These are phyloP conservation scores for Suillus cothurnatus DNA, from an alignment of 768 basidiomycete genomes.

Conservation along the genomic window DNA sequence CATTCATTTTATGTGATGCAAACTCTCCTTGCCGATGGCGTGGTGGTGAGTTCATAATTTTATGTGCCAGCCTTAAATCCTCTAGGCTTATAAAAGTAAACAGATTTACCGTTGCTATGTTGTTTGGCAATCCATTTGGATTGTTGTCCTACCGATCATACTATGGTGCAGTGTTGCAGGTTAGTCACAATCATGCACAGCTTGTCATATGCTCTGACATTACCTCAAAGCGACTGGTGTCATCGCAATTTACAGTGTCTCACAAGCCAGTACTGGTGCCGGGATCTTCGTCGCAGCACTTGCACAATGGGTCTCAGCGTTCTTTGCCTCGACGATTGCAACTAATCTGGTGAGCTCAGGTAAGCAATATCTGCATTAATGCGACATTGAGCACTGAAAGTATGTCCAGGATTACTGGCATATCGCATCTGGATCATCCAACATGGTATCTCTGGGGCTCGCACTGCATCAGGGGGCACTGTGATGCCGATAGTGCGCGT, in stretches of 20 bases:
- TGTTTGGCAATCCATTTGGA: conserved; percentile 15
- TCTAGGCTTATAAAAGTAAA: background rate
- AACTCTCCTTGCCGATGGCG: conserved; percentile 12
- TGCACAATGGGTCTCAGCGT: conserved; percentile 12
- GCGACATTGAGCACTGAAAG: background rate
- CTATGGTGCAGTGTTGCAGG: conserved; percentile 13
- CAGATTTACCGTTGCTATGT: conserved; percentile 19
- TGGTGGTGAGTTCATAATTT: conserved; percentile 1
- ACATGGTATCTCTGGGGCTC: background rate
- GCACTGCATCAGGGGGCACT: background rate
- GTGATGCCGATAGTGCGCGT: conserved; percentile 8
- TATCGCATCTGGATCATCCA: conserved; percentile 14
- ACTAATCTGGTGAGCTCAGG: conserved; percentile 13
- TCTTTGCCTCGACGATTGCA: conserved; percentile 10
- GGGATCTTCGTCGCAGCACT: background rate
- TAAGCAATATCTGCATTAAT: background rate
- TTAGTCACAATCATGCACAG: background rate
- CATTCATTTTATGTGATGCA: conserved; percentile 20
- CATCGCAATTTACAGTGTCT: conserved; percentile 1
- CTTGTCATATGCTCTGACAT: background rate
- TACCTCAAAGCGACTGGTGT: conserved; percentile 5
- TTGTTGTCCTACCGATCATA: conserved; percentile 13
- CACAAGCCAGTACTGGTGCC: background rate
- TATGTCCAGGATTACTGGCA: conserved; percentile 9
- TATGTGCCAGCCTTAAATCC: background rate